A percentile compares a stretch with the other conserved stretches of the same genome.
Conservation (phyloP, 345 rosid genomes). For the Salix udensis region DNA sequence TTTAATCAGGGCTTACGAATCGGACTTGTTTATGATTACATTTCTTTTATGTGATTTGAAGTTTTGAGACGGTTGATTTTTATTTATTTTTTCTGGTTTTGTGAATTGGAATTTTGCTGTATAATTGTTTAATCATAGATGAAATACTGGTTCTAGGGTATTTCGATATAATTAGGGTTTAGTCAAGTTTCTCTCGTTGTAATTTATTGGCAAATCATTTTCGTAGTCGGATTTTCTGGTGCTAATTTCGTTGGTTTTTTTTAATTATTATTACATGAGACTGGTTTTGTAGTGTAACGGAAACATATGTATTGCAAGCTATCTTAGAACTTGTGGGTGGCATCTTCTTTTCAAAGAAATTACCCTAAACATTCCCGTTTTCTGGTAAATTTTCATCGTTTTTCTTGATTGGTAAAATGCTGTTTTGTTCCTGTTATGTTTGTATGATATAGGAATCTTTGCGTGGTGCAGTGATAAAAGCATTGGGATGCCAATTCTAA, state of each 20-base stretch:
- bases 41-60: background rate
- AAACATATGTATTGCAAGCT: background rate
- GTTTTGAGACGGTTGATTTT: background rate
- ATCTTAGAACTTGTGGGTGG: background rate
- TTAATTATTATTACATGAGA: background rate
- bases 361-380: background rate
- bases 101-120: background rate
- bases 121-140: background rate
- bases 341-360: background rate
- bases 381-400: background rate
- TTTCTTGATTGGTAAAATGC: background rate
- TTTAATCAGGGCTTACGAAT: background rate
- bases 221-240: background rate
- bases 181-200: too few relatives aligned
- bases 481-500: constrained; percentile 4
- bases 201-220: too few relatives aligned
- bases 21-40: background rate
- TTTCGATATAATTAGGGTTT: background rate
- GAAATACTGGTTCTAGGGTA: background rate
- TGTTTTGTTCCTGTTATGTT: background rate
- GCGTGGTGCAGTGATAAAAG: constrained; percentile 5
- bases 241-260: background rate
- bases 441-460: constrained; percentile 6
- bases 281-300: background rate
- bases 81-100: background rate